A percentile compares a stretch with the other conserved stretches of the same genome.
phyloP scores from a whole-genome alignment of 495 filamentous ascomycete species.

The Sporormia fimetaria region DNA sequence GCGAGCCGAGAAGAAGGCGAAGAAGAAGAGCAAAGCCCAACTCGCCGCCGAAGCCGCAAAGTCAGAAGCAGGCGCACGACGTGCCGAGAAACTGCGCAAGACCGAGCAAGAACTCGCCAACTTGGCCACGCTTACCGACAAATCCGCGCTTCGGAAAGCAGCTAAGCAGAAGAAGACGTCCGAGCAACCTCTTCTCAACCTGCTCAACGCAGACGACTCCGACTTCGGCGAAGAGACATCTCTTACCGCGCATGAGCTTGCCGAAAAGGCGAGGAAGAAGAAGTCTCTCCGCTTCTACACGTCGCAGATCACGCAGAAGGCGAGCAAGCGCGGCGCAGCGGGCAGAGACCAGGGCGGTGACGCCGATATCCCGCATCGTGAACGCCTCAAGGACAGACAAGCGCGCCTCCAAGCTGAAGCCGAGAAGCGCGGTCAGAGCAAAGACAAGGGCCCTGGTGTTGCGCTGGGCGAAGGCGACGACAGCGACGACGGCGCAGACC shows the following conservation, averaged over 20 bases:
- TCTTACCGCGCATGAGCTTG: conserved; percentile 52
- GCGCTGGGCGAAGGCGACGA: conserved; percentile 45
- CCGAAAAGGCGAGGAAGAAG: conserved; percentile 74
- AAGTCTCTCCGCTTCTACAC: conserved; percentile 93
- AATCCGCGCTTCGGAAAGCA: conserved; percentile 22
- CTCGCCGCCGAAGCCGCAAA: conserved; percentile 41
- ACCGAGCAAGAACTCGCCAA: conserved; percentile 63
- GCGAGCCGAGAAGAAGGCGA: conserved; percentile 20
- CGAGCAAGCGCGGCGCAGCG: conserved; percentile 70
- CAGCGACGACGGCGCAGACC: conserved; percentile 42
- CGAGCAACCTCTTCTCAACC: conserved; percentile 25
- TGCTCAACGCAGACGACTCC: conserved; percentile 38
- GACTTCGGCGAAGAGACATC: conserved; percentile 59
- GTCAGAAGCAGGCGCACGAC: conserved; percentile 43
- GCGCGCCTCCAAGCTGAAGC: conserved; percentile 76
- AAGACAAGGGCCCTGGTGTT: conserved; percentile 43
- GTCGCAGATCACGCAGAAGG: conserved; percentile 85
- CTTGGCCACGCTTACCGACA: conserved; percentile 35
- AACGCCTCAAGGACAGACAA: conserved; percentile 74
- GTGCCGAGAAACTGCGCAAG: conserved; percentile 43
- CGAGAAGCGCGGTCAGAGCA: conserved; percentile 64
- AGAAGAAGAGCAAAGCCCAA: conserved; percentile 42
- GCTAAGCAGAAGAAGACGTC: conserved; percentile 29
- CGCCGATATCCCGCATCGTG: conserved; percentile 78
- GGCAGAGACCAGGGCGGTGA: conserved; percentile 82